These are phyloP conservation scores for Dictyostelium brefeldianum DNA, from an alignment of 78 protist genomes.

Conservation along the genomic window DNA sequence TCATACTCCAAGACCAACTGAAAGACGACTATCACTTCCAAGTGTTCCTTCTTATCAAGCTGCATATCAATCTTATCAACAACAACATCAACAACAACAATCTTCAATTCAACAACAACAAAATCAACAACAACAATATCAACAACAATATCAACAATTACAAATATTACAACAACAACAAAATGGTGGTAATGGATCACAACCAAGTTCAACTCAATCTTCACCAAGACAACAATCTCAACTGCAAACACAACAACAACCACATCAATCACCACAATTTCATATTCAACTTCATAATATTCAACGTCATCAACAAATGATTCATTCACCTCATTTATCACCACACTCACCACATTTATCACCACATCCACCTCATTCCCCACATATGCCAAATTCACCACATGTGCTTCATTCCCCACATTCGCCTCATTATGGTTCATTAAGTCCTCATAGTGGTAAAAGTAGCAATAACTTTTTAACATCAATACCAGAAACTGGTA, in stretches of 20 bases:
- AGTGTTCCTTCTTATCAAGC: neutral
- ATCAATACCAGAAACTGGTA: neutral
- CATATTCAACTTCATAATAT: neutral
- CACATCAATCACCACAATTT: neutral
- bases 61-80: conserved; percentile 26
- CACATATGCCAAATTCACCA: neutral
- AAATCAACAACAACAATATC: conserved; percentile 23
- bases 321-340: neutral
- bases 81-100: neutral
- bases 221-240: neutral
- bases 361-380: neutral
- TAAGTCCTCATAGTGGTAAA: neutral
- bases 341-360: neutral
- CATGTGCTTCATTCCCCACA: neutral
- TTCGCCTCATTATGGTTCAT: conserved; percentile 2
- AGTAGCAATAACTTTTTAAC: neutral
- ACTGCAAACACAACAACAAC: neutral
- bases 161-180: neutral
- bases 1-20: conserved; percentile 24
- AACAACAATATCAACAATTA: neutral
- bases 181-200: neutral
- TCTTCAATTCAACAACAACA: neutral
- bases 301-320: conserved; percentile 15
- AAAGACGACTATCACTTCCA: conserved; percentile 40
- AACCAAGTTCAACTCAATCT: neutral